Conservation (phyloP, 805 yeast genomes). For the Ogataea dorogensis region DNA sequence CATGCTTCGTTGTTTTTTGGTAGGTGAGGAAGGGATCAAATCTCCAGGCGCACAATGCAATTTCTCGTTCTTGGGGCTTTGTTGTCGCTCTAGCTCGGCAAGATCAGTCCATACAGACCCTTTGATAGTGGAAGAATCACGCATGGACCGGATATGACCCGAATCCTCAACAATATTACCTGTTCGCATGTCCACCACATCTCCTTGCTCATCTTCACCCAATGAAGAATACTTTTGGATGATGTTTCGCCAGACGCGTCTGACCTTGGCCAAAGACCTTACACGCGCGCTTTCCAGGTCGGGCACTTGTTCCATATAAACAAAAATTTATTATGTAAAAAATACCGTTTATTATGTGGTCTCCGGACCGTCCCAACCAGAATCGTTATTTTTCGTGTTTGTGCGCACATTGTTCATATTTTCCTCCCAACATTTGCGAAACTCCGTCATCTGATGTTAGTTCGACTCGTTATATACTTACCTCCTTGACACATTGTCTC, state of each 20-base stretch:
- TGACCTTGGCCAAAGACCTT: constrained; percentile 23
- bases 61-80: constrained; percentile 6
- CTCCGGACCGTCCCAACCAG: constrained; percentile 6
- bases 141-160: constrained; percentile 62
- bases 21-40: constrained; percentile 4
- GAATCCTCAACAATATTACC: constrained; percentile 63
- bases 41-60: constrained; percentile 1
- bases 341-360: neutral
- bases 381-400: constrained; percentile 35
- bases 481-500: constrained; percentile 69
- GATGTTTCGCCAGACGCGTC: constrained; percentile 48
- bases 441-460: constrained; percentile 38
- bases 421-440: constrained; percentile 42
- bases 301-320: constrained; percentile 16
- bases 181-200: constrained; percentile 60
- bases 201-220: constrained; percentile 54
- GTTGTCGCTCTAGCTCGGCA: constrained; percentile 28
- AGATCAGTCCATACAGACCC: constrained; percentile 41
- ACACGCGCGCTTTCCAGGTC: constrained; percentile 14
- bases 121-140: constrained; percentile 18
- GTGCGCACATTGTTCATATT: constrained; percentile 41
- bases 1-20: constrained; percentile 9
- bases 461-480: constrained; percentile 31
- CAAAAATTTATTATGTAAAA: constrained; percentile 4
- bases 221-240: constrained; percentile 49